These are phyloP conservation scores for Rhizodiscina lignyota DNA, from an alignment of 495 filamentous ascomycete species.

Conservation along the genomic window DNA sequence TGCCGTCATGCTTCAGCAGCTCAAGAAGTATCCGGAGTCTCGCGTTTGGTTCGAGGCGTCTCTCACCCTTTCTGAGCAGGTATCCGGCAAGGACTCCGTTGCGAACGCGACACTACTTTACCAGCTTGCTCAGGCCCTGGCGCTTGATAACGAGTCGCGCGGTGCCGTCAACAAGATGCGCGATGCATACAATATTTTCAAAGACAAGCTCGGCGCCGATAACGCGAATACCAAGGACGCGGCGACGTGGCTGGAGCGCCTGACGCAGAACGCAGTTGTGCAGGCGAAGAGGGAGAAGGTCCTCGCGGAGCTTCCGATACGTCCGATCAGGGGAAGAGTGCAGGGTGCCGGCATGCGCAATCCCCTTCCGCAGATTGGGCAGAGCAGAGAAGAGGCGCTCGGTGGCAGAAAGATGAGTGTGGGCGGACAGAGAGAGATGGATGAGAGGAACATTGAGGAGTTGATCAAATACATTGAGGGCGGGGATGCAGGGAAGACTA, in stretches of 20 bases:
- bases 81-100: conserved; percentile 74
- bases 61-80: conserved; percentile 65
- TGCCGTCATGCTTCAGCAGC: conserved; percentile 90
- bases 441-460: conserved; percentile 69
- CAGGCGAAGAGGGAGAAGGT: conserved; percentile 88
- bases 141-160: conserved; percentile 83
- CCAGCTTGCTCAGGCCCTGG: conserved; percentile 89
- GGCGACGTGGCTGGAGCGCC: conserved; percentile 69
- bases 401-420: conserved; percentile 22
- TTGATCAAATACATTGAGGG: conserved; percentile 78
- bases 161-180: conserved; percentile 81
- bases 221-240: conserved; percentile 78
- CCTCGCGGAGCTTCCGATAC: conserved; percentile 22
- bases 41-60: conserved; percentile 93
- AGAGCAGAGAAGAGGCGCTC: conserved; percentile 27
- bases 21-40: conserved; percentile 84
- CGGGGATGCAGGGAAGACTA: conserved; percentile 39
- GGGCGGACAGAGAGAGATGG: conserved; percentile 25
- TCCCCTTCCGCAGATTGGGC: conserved; percentile 27
- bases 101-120: conserved; percentile 93
- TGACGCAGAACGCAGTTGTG: conserved; percentile 84
- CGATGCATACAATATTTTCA: conserved; percentile 91
- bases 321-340: conserved; percentile 3
- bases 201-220: conserved; percentile 60
- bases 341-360: conserved; percentile 5